phyloP scores from a whole-genome alignment of 176 grass and related monocot species.

The Bothriochloa decipiens region DNA sequence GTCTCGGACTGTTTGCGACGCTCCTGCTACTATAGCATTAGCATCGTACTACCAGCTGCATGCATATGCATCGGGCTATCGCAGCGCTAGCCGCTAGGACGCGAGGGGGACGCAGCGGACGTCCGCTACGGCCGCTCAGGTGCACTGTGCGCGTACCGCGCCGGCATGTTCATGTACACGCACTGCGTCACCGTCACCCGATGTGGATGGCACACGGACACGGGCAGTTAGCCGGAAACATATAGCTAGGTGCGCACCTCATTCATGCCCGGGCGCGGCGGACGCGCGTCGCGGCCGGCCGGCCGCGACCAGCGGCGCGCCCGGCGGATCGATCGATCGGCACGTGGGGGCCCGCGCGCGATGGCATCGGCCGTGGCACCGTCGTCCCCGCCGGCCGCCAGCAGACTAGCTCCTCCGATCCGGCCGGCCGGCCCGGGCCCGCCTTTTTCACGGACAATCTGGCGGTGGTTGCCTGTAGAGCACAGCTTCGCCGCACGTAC shows the following conservation, averaged over 20 bases:
- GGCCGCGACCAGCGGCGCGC: neutral
- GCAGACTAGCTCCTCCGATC: no score
- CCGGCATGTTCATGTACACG: neutral
- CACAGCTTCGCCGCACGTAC: neutral
- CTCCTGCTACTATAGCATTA: neutral
- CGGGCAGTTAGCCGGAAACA: no score
- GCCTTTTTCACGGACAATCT: neutral
- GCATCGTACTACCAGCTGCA: neutral
- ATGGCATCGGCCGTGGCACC: no score
- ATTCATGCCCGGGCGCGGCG: neutral
- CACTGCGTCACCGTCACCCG: neutral
- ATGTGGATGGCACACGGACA: neutral
- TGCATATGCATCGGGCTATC: neutral
- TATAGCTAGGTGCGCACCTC: no score
- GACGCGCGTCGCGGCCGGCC: constrained; percentile 3
- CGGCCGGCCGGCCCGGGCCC: no score
- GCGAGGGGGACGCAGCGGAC: neutral
- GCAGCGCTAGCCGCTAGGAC: no score
- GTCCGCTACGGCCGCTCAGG: neutral
- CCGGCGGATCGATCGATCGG: neutral
- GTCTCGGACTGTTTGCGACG: neutral
- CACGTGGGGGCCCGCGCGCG: neutral
- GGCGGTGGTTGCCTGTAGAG: constrained; percentile 11
- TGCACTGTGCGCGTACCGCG: constrained; percentile 1
- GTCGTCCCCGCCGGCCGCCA: no score